Percentiles rank a stretch among this genome's conserved stretches.
These are phyloP conservation scores for Silene vulgaris DNA, from an alignment of 179 eudicot genomes.

Conservation along the genomic window DNA sequence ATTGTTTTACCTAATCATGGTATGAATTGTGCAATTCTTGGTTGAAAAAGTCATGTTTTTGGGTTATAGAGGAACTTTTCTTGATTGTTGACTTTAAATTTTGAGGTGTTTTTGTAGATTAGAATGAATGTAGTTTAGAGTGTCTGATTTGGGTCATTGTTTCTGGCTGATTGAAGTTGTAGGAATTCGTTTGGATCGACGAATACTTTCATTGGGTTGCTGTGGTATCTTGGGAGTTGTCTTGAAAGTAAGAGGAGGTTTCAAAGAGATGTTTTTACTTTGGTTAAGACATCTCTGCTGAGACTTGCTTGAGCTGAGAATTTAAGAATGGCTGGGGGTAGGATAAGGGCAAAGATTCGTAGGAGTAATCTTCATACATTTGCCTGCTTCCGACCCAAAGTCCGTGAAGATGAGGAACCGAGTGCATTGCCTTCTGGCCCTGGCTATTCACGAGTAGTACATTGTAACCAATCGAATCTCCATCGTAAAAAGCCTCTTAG, in stretches of 20 bases:
- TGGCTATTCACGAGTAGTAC: constrained; percentile 61
- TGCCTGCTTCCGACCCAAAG: constrained; percentile 37
- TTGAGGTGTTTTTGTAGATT: constrained; percentile 8
- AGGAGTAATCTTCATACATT: constrained; percentile 65
- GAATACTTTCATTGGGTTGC: constrained; percentile 8
- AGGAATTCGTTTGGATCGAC: constrained; percentile 25
- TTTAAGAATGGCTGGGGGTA: constrained; percentile 49
- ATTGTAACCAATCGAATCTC: constrained; percentile 66
- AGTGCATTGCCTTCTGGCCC: constrained; percentile 46
- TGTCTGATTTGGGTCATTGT: constrained; percentile 16
- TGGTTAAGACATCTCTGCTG: constrained; percentile 21
- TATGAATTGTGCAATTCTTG: background rate
- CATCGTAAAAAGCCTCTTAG: constrained; percentile 61
- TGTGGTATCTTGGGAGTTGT: constrained; percentile 15
- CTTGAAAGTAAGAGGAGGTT: constrained; percentile 6
- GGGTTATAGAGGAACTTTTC: background rate
- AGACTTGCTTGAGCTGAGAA: constrained; percentile 23
- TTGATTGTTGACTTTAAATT: constrained; percentile 25
- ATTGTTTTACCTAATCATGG: background rate
- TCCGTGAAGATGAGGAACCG: constrained; percentile 27
- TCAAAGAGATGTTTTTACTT: constrained; percentile 16
- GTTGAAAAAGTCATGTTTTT: constrained; percentile 2
- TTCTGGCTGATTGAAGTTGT: constrained; percentile 13
- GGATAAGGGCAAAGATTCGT: constrained; percentile 54
- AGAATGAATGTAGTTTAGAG: background rate